Evolutionary conservation across 108 stramenopile genomes (phyloP), one percentile per base, ranked within the genome.

Genomic region (Skeletonema costatum): DNA sequence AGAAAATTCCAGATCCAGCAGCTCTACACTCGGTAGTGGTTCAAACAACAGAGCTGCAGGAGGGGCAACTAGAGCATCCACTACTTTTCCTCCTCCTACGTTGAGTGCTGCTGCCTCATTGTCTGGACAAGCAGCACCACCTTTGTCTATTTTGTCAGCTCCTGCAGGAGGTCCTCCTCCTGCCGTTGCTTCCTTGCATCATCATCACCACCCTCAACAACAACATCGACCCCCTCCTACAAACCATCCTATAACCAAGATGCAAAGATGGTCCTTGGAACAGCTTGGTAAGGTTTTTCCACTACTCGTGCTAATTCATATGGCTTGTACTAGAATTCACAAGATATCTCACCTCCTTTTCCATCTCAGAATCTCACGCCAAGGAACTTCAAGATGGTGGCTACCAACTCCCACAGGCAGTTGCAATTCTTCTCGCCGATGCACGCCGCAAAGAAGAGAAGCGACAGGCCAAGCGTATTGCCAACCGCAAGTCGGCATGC

Each of bases 401-500:
- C 41, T 90, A 92, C 63, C 76, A 89, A 10, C 74, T 95, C 31
- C 90, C 92, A 14, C 94, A 90, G 50, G 74, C 89, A 9, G 70
- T 95, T 46, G 77, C 87, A 5, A 53, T 92, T 11, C 77, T 95
- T 39, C 77, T 90, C 10, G 80, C 89, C 5, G 91, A 92, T 51
- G 83, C 88, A 3, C 79, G 86, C 56, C 83, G 89, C 11, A 89
- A 85, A 61, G 92, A 95, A 66, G 88, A 93, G 75, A 93, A 92
- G 82, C 85, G 85, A 41, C 77, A 70, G 48, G 92, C 89, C 48
- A 97, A 97, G 75, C 85, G 95, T 12, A 77, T 92, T 0, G 95
- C 97, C 19, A 97, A 97, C 56, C 78, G 97, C 58, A 95, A 87
- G 66, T 94, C 94, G 19, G 97, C 97, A 7, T 86, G 82, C 71